Base-by-base conservation (phyloP, 495 filamentous ascomycete species). In the Cetradonia linearis region DNA sequence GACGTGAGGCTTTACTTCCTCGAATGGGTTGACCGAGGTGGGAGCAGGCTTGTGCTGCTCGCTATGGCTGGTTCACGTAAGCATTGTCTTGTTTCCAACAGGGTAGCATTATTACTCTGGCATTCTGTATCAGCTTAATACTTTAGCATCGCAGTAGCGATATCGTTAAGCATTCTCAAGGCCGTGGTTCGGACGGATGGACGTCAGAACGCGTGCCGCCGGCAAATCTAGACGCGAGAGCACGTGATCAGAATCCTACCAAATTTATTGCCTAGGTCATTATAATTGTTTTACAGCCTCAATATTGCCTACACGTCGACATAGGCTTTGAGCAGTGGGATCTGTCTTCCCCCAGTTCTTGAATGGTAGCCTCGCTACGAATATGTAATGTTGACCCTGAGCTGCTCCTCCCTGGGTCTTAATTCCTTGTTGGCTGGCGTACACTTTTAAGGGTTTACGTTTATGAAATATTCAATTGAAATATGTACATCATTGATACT, bases 1-100 rank as follows among this genome's bases (percentile, higher is more conserved):
- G 10, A 93, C 80, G 11, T 80, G 81, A 30, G 78, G 82, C 68
- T 78, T 78, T 4, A 73, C 69, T 57, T 91, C 87, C 66, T 86
- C 84, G 68, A 91, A 96, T 23, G 91, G 89, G 66, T 95, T 96
- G 62, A 72, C 71, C 50, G 76, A 71, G 56, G 72, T 67, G 23
- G 65, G 59, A n/a, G 59, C 67, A 61, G 65, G 63, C 63, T 63
- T 76, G 76, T 93, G 86, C 74, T 93, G 88, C 70, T 91, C 88
- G 65, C 88, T 89, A 64, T 85, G 82, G 66, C 90, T 94, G 70
- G 61, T 64, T 36, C 36, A 60, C 67, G 69, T 77, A 61, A 73
- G 68, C 65, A 53, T 38, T 54, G 44, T 9, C 38, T 47, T 23
- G 25, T 0, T n/a, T 5, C 11, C 7, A 40, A 18, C 2, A 34